phyloP scores from a whole-genome alignment of 441 rosid genomes.

The Codiaeum variegatum region DNA sequence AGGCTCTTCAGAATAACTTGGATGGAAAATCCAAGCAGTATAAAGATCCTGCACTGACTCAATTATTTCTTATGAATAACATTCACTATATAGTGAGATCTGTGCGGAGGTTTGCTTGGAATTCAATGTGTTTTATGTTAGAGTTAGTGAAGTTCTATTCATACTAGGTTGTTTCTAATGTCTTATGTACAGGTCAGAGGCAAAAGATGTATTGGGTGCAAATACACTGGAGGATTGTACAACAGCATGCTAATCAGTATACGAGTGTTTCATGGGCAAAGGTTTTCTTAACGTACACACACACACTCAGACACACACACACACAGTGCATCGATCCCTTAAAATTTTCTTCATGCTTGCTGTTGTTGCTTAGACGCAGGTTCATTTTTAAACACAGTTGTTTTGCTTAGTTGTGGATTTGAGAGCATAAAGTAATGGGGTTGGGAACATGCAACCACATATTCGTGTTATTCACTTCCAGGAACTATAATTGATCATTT shows the following conservation, averaged over 20 bases:
- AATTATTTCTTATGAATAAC: conserved; percentile 86
- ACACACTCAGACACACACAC: background rate
- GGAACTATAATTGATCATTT: background rate
- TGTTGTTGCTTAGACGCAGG: background rate
- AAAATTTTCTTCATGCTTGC: background rate
- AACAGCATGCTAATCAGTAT: conserved; percentile 91
- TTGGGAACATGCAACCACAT: background rate
- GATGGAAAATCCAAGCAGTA: conserved; percentile 94
- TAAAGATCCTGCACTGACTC: conserved; percentile 85
- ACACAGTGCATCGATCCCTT: background rate
- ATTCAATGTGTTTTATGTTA: conserved; percentile 8
- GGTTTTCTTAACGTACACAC: conserved; percentile 42
- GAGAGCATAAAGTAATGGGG: too few species aligned
- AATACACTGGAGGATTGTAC: conserved; percentile 86
- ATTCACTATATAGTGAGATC: conserved; percentile 96
- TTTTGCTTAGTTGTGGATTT: too few species aligned
- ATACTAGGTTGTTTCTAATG: conserved; percentile 2
- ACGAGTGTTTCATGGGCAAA: conserved; percentile 96
- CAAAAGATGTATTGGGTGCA: conserved; percentile 93
- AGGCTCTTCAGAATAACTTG: conserved; percentile 75
- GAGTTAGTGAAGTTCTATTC: background rate
- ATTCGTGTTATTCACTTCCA: too few species aligned
- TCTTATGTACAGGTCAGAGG: conserved; percentile 69
- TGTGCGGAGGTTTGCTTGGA: conserved; percentile 63
- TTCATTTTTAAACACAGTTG: too few species aligned